phyloP scores from a whole-genome alignment of 1,284 basidiomycete species.

The Trametes hirsuta region DNA sequence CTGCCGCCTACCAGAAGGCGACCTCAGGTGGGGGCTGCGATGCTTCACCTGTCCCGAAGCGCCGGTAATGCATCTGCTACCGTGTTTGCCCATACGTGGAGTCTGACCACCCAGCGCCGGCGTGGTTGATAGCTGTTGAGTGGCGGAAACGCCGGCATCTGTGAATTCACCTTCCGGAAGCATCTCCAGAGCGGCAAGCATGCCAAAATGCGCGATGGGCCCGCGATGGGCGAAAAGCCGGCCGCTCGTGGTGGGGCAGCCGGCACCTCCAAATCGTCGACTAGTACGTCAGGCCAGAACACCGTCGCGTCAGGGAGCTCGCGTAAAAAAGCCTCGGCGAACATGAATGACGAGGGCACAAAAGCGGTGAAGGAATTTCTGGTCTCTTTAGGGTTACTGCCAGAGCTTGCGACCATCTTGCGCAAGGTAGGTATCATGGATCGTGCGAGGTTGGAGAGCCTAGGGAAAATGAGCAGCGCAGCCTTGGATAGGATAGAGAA shows the following conservation, averaged over 20 bases:
- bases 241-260: too few relatives aligned
- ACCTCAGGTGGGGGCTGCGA: conserved; percentile 1
- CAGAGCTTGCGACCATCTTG: conserved; percentile 1
- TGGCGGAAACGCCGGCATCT: too few relatives aligned
- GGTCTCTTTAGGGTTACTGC: neutral
- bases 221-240: too few relatives aligned
- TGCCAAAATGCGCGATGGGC: too few relatives aligned
- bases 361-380: conserved; percentile 7
- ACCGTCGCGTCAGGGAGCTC: too few relatives aligned
- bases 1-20: neutral
- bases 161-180: too few relatives aligned
- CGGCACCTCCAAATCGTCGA: too few relatives aligned
- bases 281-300: too few relatives aligned
- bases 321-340: too few relatives aligned
- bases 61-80: neutral
- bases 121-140: neutral
- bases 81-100: neutral
- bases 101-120: neutral
- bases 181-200: too few relatives aligned
- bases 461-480: neutral
- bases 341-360: neutral
- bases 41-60: neutral
- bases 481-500: too few relatives aligned
- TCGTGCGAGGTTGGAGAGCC: conserved; percentile 7
- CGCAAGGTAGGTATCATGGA: conserved; percentile 10